Base-by-base conservation (phyloP, 495 filamentous ascomycete species). In the Penicillium taxi region DNA sequence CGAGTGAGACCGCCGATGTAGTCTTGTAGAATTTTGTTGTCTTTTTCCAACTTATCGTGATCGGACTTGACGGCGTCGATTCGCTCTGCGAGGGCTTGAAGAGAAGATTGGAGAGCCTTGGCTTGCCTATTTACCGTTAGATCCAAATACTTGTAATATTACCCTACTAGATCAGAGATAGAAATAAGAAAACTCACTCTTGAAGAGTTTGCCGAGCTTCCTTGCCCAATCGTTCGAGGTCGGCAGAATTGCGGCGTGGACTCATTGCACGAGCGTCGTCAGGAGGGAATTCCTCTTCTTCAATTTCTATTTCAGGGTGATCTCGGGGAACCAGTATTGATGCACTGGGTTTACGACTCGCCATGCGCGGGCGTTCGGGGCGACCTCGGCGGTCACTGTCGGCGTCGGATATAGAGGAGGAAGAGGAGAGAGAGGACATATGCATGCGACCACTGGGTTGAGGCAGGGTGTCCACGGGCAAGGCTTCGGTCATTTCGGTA, bases 231-330 rank as follows among this genome's bases (percentile, higher is more conserved):
- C 74, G 74, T 49, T 94, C 84, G 19, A 94, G 67, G 48, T 98
- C 90, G 32, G 86, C 86, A 40, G 79, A 93, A 46, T 84, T 93
- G 48, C 89, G 73, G 42, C 90, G 75, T 1, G 91, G 91, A 59
- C 87, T 94, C 91, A 98, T 98, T 26, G 86, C 81, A 39, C 90
- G 69, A 25, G 90, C 88, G 56, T 96, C 91, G 57, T 87, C 81
- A 2, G 82, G 82, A 13, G 85, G 86, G 42, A 81, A 74, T 41
- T 78, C 71, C 57, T 80, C 74, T 25, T 82, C 70, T 41, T 80
- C 59, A 7, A 81, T 69, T 48, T 84, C 79, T 33, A 84, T 76
- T 36, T 77, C 72, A 8, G 71, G 68, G 28, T 79, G 77, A 48
- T 88, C 81, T 36, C 82, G 73, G 12, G 84, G 81, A 12, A 90